A percentile compares a stretch with the other conserved stretches of the same genome.
Evolutionary conservation across 192 early-diverging fungal species (phyloP).

Genomic region (Paraglomus occultum): DNA sequence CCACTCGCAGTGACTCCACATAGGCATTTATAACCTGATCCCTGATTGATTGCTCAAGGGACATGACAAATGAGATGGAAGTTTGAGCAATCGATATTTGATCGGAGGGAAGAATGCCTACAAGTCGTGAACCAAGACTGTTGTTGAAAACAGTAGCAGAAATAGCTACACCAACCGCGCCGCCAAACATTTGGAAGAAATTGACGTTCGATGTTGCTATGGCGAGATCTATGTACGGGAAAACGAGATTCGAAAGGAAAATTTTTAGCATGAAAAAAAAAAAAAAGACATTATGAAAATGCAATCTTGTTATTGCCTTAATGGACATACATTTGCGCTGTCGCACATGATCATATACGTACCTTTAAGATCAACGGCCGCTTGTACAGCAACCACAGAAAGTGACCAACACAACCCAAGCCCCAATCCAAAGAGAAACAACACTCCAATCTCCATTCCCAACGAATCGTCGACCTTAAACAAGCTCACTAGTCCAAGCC

Average conservation of each 20-base stretch:
- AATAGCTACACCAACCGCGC: constrained; percentile 61
- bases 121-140: constrained; percentile 38
- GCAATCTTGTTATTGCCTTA: too few species aligned
- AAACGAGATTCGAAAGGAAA: too few species aligned
- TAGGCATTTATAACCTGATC: constrained; percentile 47
- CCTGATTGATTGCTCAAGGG: constrained; percentile 35
- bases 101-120: background rate
- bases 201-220: too few species aligned
- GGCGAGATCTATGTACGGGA: too few species aligned
- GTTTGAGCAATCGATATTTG: constrained; percentile 23
- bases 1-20: constrained; percentile 48
- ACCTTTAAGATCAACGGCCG: too few species aligned
- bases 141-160: constrained; percentile 63
- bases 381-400: too few species aligned
- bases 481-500: constrained; percentile 61
- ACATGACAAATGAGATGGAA: constrained; percentile 34
- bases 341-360: too few species aligned
- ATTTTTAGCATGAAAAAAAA: too few species aligned
- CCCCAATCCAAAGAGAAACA: constrained; percentile 74
- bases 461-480: constrained; percentile 50
- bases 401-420: constrained; percentile 47
- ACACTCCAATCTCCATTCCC: constrained; percentile 53
- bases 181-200: constrained; percentile 30
- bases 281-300: too few species aligned
- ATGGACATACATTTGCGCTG: too few species aligned